Evolutionary conservation across 192 early-diverging fungal genomes (phyloP), one percentile per base, ranked within the genome.

Genomic region (Borealophlyctis nickersoniae): DNA sequence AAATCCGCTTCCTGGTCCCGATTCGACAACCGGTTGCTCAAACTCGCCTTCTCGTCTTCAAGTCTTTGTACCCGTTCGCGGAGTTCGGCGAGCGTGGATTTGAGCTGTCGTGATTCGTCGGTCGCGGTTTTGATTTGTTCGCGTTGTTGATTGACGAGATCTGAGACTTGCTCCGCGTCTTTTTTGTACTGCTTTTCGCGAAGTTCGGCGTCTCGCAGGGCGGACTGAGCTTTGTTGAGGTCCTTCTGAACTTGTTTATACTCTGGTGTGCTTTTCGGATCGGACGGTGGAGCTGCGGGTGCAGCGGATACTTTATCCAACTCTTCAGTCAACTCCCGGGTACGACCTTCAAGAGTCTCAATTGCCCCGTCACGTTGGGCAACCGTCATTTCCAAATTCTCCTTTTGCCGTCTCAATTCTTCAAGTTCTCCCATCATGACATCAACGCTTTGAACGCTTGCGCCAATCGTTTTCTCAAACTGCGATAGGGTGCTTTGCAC

Each of bases 361-460:
- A 77, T 36, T 55, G 77, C 72, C 31, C 76, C 70, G 50, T 75
- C 73, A 33, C 75, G 72, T 26, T 81, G 77, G 27, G 57, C 58
- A 22, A 76, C 67, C 2, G 82, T 72, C 54, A 82, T 77, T 49
- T 86, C 81, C 13, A 86, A 71, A 49, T 83, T 79, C 2, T 77
- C 69, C 23, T 75, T 83, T 19, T 66, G 66, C 61, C 74, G 71
- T 34, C 66, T 28, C 2, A 78, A 63, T 16, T 65, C 71, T 45
- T 74, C 73, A 0, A 79, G 65, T 50, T 83, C 81, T 0, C 62
- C 65, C 4, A 73, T 68, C 32, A 73, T 58, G 62, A 72, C 73
- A 23, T 66, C 60, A 26, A 60, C 48, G 31, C 39, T 36, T 14
- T 64, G 28, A 23, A 77, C n/a, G 64, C 72, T 50, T 63, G 66